Base-by-base conservation (phyloP, 176 grass and related monocot species). In the Carex myosuroides region DNA sequence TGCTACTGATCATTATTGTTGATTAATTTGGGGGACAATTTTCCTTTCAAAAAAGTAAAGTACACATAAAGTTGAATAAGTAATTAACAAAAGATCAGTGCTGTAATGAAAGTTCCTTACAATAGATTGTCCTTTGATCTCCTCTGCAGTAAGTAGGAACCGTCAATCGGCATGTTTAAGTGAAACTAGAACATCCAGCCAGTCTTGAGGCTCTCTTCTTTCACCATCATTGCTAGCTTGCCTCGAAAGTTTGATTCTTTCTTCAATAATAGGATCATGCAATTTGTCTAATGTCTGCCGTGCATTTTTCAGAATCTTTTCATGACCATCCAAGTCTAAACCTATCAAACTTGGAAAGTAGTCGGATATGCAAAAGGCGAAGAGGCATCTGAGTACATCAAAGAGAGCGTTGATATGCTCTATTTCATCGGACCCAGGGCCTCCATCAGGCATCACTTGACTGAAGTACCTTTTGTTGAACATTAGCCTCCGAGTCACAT, bases 241-340 rank as follows among this genome's bases (percentile, higher is more conserved):
- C 4, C 53, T 66, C 83, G 39, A 84, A 44, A 81, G 63, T 84
- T 59, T 3, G 1, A 83, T 26, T 67, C 79, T 88, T 17, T 85
- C 79, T 0, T 88, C 26, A 14, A 88, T 80, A 30, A 88, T 57
- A 13, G 87, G 87, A 13, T 74, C 87, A 66, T 91, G 90, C 4
- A 88, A 56, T 20, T 46, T 58, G 18, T 66, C 50, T 8, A 91
- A 1, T 13, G 70, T 68, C 0, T 56, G 44, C 41, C 68, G 53
- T 17, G 55, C 80, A 3, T 83, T 26, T 33, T 21, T 86, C 7
- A 75, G 21, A 13, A 84, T 73, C 64, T 24, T 84, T 56, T 93
- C 84, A 29, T 93, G 84, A 1, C 88, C 91, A 21, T 81, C 88
- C 14, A 93, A 12, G 52, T 93, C 80, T 6, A 90, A 70, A 0